Conservation (phyloP, 305 asterid genomes). For the Striga hermonthica region DNA sequence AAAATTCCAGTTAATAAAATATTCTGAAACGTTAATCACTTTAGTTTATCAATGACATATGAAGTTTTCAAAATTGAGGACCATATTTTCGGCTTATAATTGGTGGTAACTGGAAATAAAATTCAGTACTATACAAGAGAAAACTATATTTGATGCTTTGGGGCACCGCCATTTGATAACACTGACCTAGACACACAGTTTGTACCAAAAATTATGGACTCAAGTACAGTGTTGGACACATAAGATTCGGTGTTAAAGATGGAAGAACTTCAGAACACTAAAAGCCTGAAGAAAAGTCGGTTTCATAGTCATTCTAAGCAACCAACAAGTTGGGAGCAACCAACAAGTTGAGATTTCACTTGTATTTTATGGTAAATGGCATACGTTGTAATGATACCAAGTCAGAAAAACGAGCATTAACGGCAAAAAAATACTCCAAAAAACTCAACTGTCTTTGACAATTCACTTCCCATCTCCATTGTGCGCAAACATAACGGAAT, state of each 20-base stretch:
- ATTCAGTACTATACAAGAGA: too few species aligned
- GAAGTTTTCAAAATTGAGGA: too few species aligned
- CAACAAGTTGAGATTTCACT: conserved; percentile 20
- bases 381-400: conserved; percentile 8
- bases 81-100: background rate
- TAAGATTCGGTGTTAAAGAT: background rate
- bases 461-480: conserved; percentile 97
- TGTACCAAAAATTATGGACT: too few species aligned
- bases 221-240: background rate
- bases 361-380: background rate
- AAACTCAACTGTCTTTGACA: conserved; percentile 85
- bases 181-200: too few species aligned
- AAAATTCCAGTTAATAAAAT: background rate
- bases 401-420: conserved; percentile 16
- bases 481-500: conserved; percentile 94
- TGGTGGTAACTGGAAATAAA: background rate
- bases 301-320: conserved; percentile 1
- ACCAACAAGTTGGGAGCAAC: background rate
- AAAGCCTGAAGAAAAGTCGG: background rate
- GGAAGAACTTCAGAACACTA: background rate
- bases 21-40: too few species aligned
- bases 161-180: too few species aligned
- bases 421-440: conserved; percentile 11
- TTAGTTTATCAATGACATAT: too few species aligned
- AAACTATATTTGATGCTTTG: too few species aligned